Evolutionary conservation across 2,329 filamentous ascomycete genomes (phyloP).

Genomic region (Cytospora piceae): DNA sequence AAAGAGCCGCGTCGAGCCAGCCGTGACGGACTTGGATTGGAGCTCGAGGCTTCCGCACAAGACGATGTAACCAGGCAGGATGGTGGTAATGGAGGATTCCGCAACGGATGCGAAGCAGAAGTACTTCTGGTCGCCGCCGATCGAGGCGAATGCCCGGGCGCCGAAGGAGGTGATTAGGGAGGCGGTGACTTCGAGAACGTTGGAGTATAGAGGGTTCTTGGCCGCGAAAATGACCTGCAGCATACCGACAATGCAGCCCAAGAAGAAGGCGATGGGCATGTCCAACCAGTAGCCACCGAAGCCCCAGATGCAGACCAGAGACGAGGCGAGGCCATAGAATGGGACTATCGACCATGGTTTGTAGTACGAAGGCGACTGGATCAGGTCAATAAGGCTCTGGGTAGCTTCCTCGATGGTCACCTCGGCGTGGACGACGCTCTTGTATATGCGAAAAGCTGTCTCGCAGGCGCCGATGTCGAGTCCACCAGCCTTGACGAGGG

Average conservation of each 20-base stretch:
- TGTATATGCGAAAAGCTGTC: constrained; percentile 29
- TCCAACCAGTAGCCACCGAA: constrained; percentile 26
- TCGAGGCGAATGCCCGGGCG: constrained; percentile 24
- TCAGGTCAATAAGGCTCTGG: constrained; percentile 13
- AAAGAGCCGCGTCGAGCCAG: constrained; percentile 24
- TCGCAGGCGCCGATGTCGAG: constrained; percentile 32
- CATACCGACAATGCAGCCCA: constrained; percentile 23
- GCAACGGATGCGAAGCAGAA: constrained; percentile 27
- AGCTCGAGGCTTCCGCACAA: constrained; percentile 27
- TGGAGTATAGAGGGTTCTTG: constrained; percentile 23
- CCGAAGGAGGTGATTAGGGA: constrained; percentile 24
- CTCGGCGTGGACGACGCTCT: constrained; percentile 28
- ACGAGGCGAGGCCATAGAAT: constrained; percentile 21
- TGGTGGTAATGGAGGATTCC: constrained; percentile 24
- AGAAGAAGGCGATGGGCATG: constrained; percentile 26
- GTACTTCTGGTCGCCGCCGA: constrained; percentile 15
- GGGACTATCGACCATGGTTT: constrained; percentile 28
- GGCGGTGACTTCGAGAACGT: constrained; percentile 26
- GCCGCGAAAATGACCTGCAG: constrained; percentile 24
- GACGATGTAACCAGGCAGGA: constrained; percentile 26
- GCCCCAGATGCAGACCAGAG: constrained; percentile 10
- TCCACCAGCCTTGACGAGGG: constrained; percentile 30
- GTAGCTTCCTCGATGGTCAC: constrained; percentile 29
- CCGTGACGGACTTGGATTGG: constrained; percentile 26
- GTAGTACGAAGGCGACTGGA: constrained; percentile 26